Conservation (phyloP, 768 basidiomycete genomes). For the Solioccasus polychromus region DNA sequence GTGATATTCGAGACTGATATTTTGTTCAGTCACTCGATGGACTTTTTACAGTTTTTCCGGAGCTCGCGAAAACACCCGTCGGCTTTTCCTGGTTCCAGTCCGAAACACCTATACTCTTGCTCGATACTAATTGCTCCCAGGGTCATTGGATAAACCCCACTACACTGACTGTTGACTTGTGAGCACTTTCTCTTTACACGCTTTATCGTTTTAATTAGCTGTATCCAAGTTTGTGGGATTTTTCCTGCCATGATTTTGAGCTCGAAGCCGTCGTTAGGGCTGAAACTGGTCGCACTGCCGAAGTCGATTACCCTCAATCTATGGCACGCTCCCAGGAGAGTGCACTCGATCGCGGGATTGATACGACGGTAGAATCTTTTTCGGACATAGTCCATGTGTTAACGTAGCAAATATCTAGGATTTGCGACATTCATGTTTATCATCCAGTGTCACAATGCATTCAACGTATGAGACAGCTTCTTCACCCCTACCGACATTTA, state of each 20-base stretch:
- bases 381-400: constrained; percentile 2
- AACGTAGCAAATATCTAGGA: constrained; percentile 10
- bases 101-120: constrained; percentile 25
- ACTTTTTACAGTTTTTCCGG: constrained; percentile 22
- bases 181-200: constrained; percentile 3
- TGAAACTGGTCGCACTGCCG: not conserved
- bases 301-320: not conserved
- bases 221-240: constrained; percentile 23
- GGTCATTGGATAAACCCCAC: constrained; percentile 19
- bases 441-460: not conserved
- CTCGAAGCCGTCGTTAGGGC: constrained; percentile 11
- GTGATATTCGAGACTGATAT: not conserved
- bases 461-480: not conserved
- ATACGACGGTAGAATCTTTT: constrained; percentile 15
- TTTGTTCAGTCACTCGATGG: constrained; percentile 20
- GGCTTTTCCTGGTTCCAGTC: constrained; percentile 28
- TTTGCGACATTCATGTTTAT: not conserved
- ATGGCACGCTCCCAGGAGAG: not conserved
- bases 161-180: constrained; percentile 22
- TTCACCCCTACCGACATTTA: not conserved
- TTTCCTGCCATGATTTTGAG: constrained; percentile 18
- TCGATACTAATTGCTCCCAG: constrained; percentile 7
- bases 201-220: not conserved
- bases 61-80: constrained; percentile 17
- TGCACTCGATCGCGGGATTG: not conserved